Evolutionary conservation across 179 eudicot genomes (phyloP).

Genomic region (Sideroxylon spinosum): DNA sequence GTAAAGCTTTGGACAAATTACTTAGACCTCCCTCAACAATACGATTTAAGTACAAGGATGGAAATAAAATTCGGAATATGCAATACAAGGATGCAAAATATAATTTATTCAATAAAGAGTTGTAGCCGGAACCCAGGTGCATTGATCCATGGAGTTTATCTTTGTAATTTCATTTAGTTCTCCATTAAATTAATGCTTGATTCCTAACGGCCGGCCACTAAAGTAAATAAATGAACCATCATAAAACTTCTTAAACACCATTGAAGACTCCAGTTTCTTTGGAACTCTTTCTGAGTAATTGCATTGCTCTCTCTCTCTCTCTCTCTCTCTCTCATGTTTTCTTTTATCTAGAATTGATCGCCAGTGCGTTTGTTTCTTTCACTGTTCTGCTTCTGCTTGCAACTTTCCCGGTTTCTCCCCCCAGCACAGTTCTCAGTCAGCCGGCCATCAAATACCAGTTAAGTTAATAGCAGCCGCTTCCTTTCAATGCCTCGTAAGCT

Average conservation of each 20-base stretch:
- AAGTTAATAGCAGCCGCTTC: not conserved
- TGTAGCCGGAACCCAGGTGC: too few relatives aligned
- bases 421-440: not conserved
- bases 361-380: not conserved
- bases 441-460: slow-evolving; percentile 1
- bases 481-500: not conserved
- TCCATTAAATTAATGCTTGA: not conserved
- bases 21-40: too few relatives aligned
- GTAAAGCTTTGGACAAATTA: too few relatives aligned
- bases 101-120: too few relatives aligned
- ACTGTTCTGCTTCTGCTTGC: not conserved
- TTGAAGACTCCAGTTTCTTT: not conserved
- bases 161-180: too few relatives aligned
- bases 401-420: not conserved
- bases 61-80: too few relatives aligned
- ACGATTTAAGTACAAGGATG: too few relatives aligned
- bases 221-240: not conserved
- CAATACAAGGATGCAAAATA: too few relatives aligned
- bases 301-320: slow-evolving; percentile 12
- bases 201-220: not conserved
- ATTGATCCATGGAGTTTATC: too few relatives aligned
- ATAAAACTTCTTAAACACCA: not conserved
- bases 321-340: not conserved
- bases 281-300: not conserved
- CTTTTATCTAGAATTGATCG: not conserved